phyloP scores from a whole-genome alignment of 2,329 filamentous ascomycete genomes.

The Eurotiales sp. region DNA sequence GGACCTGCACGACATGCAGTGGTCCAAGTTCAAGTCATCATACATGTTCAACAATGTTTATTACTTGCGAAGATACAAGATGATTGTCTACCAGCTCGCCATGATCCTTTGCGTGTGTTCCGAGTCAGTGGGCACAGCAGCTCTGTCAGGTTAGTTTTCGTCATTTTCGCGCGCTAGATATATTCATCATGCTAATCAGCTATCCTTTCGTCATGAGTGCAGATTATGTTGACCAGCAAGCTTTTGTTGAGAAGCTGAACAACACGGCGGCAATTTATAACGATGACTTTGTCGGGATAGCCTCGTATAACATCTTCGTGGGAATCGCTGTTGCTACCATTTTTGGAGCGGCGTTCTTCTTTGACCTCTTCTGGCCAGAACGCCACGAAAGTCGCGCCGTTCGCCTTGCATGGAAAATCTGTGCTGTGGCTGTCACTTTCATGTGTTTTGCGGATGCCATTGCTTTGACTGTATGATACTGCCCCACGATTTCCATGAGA shows the following conservation, averaged over 20 bases:
- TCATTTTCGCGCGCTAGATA: not conserved
- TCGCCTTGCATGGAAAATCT: constrained; percentile 53
- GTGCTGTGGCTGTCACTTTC: constrained; percentile 46
- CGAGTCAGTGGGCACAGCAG: constrained; percentile 55
- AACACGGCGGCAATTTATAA: constrained; percentile 47
- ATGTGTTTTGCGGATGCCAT: constrained; percentile 48
- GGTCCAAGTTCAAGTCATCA: constrained; percentile 55
- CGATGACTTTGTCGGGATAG: constrained; percentile 54
- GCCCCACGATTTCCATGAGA: not conserved
- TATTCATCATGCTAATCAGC: not conserved
- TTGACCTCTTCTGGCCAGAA: constrained; percentile 60
- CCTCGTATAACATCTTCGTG: constrained; percentile 57
- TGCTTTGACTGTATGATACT: constrained; percentile 42
- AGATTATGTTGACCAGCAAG: constrained; percentile 56
- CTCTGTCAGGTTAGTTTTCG: constrained; percentile 45
- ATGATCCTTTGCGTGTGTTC: constrained; percentile 57
- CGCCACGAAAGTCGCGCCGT: constrained; percentile 48
- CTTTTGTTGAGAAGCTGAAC: constrained; percentile 40
- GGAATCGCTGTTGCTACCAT: constrained; percentile 56
- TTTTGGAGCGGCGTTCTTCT: constrained; percentile 59
- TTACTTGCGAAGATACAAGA: constrained; percentile 55
- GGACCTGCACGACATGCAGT: constrained; percentile 55
- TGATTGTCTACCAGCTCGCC: constrained; percentile 58
- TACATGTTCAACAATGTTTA: constrained; percentile 57
- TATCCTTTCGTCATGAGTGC: not conserved